Evolutionary conservation across 2,329 filamentous ascomycete genomes (phyloP), one percentile per base, ranked within the genome.

Genomic region (Fusarium verrucosum): DNA sequence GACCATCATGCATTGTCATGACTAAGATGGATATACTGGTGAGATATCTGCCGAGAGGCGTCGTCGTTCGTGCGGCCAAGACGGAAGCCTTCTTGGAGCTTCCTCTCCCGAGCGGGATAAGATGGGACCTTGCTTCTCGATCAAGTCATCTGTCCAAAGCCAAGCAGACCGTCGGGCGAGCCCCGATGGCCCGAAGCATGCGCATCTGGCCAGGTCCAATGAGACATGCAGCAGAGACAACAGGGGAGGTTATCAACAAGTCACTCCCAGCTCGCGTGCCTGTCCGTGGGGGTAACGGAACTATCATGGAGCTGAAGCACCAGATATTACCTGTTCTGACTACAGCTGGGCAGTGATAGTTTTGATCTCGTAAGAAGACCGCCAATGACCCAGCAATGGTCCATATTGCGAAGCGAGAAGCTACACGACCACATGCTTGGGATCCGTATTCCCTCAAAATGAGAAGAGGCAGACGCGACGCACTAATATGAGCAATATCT

Each of bases 111-210:
- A 45, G 38, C 37, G 55, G 60, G 47, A 46, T 22, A 23, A 49
- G 22, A 40, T 33, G 25, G 10, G 30, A 9, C 47, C 65, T 66
- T 58, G 59, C 35, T 54, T 54, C 42, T 58, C 22, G 30, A 47
- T 58, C 63, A 57, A 43, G 42, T 47, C 58, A 69, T 62, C 45
- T 56, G 46, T 40, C 53, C 17, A 58, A 11, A 38, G 47, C 32
- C 25, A 60, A 51, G 47, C 61, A 64, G 68, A 58, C 51, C 68
- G 26, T 72, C 68, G 70, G 65, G 47, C 40, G 50, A 64, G 38
- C 62, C 25, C 69, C 70, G 70, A 72, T 30, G 68, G 53, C 36
- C 70, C 70, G 70, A 53, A 61, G 55, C 56, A 66, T 35, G 55
- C 62, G 43, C 45, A 25, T 20, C 47, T 28, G 43, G 33, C 53